Base-by-base conservation (phyloP, 2,329 filamentous ascomycete genomes). In the Cordyceps javanica region DNA sequence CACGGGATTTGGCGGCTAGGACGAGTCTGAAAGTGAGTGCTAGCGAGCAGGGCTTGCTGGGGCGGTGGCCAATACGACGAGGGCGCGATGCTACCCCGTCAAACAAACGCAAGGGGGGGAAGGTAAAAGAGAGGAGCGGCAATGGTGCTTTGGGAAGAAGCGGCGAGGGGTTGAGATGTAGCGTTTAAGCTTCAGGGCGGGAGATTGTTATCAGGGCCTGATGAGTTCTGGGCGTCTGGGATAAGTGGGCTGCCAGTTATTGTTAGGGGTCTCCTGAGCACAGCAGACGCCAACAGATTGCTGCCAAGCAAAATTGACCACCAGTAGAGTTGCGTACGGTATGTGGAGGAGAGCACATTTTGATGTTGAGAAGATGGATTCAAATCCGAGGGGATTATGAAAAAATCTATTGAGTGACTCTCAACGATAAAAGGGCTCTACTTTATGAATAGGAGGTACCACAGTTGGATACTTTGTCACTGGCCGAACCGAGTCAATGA, bases 1-100 rank as follows among this genome's bases (percentile, higher is more conserved):
- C 58, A 60, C 58, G 58, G 58, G 58, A 50, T 60, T 56, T 50
- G 49, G 58, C 48, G 58, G 8, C 49, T 44, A 48, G 49, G 23
- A 49, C 52, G 39, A 57, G 55, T 44, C 46, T 51, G 55, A 44
- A 57, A 45, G 46, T 14, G 39, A 51, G 28, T 57, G 55, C 55
- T 57, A 51, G 55, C n/a, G 38, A 51, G n/a, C 16, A 19, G 38
- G 25, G 48, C 46, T 57, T 45, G 55, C 46, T 57, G 14, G 38
- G 45, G 55, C 46, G 16, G 19, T 51, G 30, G 54, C 34, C n/a
- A 19, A 26, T n/a, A n/a, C n/a, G 14, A 50, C 36, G 23, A 45
- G 36, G 45, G 46, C 45, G 55, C 55, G 55, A 51, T 51, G 38
- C 28, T 30, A 51, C 21, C 41, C 30, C 38, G 55, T 28, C 30